phyloP scores from a whole-genome alignment of 768 basidiomycete species.

The Leccinum variicolor region DNA sequence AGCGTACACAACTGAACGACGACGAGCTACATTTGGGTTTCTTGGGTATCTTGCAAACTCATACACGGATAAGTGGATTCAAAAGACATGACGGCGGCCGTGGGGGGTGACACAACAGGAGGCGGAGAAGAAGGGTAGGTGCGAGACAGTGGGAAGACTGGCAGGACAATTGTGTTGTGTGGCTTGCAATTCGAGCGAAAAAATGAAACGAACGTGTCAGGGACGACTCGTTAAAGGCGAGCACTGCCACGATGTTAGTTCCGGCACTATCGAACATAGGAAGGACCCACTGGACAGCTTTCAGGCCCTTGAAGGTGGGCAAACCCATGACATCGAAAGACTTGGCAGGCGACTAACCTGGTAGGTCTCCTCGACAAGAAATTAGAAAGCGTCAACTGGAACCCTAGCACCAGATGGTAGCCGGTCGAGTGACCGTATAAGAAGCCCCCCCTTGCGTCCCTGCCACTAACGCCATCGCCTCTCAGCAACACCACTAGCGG shows the following conservation, averaged over 20 bases:
- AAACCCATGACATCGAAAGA: neutral
- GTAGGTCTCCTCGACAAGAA: neutral
- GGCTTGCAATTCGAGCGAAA: neutral
- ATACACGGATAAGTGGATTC: constrained; percentile 5
- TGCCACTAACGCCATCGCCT: constrained; percentile 24
- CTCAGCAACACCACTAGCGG: constrained; percentile 21
- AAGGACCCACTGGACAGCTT: neutral
- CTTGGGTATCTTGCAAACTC: constrained; percentile 10
- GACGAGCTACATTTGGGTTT: constrained; percentile 19
- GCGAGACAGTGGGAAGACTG: neutral
- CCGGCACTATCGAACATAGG: neutral
- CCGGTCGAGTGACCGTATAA: neutral
- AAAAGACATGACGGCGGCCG: neutral
- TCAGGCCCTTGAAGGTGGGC: neutral
- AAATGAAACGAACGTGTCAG: neutral
- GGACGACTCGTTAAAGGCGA: neutral
- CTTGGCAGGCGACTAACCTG: neutral
- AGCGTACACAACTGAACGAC: constrained; percentile 14
- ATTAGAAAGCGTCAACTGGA: neutral
- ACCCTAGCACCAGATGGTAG: neutral
- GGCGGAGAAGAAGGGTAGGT: neutral
- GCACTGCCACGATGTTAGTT: neutral
- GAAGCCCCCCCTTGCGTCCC: neutral
- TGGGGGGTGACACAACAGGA: neutral
- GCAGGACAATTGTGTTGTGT: neutral